These are phyloP conservation scores for Teunomyces atbi DNA, from an alignment of 805 yeast genomes.

Conservation along the genomic window DNA sequence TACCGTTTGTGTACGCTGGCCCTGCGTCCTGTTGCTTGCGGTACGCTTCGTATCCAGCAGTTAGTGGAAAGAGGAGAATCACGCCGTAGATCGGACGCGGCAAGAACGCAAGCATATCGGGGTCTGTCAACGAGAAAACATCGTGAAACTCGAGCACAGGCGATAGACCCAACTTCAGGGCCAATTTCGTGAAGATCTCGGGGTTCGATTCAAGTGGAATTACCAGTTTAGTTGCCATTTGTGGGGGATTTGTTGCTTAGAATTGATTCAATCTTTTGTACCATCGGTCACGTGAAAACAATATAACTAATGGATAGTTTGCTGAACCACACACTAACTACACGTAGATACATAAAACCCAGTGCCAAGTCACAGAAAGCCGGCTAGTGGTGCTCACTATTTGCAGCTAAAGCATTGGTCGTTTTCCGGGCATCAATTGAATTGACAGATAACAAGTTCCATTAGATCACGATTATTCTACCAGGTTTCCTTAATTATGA, in stretches of 20 bases:
- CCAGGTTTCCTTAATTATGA: too few relatives aligned
- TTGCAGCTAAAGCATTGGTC: too few relatives aligned
- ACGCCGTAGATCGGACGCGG: conserved; percentile 80
- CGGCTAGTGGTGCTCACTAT: too few relatives aligned
- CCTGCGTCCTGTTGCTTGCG: conserved; percentile 40
- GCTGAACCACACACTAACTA: too few relatives aligned
- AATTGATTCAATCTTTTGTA: too few relatives aligned
- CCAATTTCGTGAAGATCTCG: conserved; percentile 69
- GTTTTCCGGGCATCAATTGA: too few relatives aligned
- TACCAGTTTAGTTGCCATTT: conserved; percentile 37
- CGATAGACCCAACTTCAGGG: conserved; percentile 64
- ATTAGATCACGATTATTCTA: too few relatives aligned
- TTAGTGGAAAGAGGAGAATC: conserved; percentile 80
- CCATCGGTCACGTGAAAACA: too few relatives aligned
- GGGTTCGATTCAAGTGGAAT: conserved; percentile 94
- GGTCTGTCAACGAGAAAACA: conserved; percentile 80
- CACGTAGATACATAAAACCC: too few relatives aligned
- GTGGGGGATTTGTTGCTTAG: too few relatives aligned
- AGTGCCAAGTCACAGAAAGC: not conserved
- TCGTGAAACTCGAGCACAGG: conserved; percentile 67
- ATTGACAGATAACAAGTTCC: too few relatives aligned
- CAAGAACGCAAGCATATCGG: conserved; percentile 72
- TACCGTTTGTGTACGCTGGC: conserved; percentile 21
- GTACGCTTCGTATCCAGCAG: conserved; percentile 55
- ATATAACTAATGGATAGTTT: too few relatives aligned